A percentile compares a stretch with the other conserved stretches of the same genome.
Conservation (phyloP, 768 basidiomycete genomes). For the Hysterangium stoloniferum region DNA sequence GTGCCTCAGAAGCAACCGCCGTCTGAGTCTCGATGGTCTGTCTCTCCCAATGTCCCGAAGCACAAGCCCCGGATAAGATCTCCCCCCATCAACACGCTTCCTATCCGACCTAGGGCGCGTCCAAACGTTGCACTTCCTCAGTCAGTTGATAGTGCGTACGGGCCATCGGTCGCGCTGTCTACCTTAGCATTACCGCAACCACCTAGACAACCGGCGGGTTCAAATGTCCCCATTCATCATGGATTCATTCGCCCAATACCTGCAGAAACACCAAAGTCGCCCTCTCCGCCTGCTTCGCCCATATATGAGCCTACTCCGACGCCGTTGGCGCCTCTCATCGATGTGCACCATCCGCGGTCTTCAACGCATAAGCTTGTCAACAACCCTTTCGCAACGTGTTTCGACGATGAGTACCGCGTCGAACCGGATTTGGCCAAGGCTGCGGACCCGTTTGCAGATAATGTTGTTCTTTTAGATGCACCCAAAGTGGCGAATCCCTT, state of each 20-base stretch:
- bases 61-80: neutral
- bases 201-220: too few relatives aligned
- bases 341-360: neutral
- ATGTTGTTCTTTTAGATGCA: too few relatives aligned
- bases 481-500: too few relatives aligned
- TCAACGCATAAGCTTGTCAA: neutral
- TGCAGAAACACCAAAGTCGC: conserved; percentile 1
- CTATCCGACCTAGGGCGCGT: neutral
- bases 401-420: conserved; percentile 7
- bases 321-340: neutral
- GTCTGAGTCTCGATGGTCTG: neutral
- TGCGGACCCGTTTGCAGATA: conserved; percentile 8
- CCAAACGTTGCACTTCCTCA: neutral
- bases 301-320: neutral
- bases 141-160: conserved; percentile 1
- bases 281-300: conserved; percentile 8
- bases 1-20: neutral
- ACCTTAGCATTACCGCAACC: neutral
- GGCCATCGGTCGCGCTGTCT: neutral
- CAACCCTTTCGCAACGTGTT: conserved; percentile 10
- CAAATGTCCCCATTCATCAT: conserved; percentile 6
- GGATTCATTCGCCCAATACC: conserved; percentile 9
- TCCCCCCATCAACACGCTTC: neutral
- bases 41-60: neutral
- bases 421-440: neutral